phyloP scores from a whole-genome alignment of 2,329 filamentous ascomycete species.

The Venturia aucupariae region DNA sequence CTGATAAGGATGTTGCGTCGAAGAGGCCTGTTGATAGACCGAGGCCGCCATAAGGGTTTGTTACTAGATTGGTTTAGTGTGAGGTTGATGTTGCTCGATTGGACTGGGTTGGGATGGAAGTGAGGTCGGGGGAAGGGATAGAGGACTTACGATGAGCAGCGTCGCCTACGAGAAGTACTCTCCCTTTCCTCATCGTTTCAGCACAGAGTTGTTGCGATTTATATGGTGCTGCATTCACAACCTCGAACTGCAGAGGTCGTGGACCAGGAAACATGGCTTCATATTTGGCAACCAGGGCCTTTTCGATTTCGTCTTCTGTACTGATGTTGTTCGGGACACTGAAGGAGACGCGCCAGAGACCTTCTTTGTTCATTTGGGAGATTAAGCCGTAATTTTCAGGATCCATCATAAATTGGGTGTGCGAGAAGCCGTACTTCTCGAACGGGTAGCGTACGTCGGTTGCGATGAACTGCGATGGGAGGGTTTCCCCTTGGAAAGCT shows the following conservation, averaged over 20 bases:
- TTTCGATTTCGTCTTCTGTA: not conserved
- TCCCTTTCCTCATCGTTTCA: slow-evolving; percentile 26
- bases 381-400: slow-evolving; percentile 29
- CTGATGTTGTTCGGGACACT: not conserved
- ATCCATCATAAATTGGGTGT: slow-evolving; percentile 32
- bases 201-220: slow-evolving; percentile 33
- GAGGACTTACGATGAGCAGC: slow-evolving; percentile 36
- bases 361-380: slow-evolving; percentile 25
- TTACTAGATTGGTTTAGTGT: slow-evolving; percentile 20
- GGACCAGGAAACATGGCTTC: slow-evolving; percentile 1
- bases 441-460: slow-evolving; percentile 30
- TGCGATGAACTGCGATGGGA: slow-evolving; percentile 44
- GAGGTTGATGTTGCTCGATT: too few species aligned
- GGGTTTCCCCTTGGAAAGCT: slow-evolving; percentile 41
- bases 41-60: slow-evolving; percentile 30
- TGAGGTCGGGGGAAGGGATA: too few species aligned
- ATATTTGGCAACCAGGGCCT: not conserved
- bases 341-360: slow-evolving; percentile 31
- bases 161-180: slow-evolving; percentile 48
- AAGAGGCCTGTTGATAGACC: slow-evolving; percentile 28
- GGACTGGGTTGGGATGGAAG: not conserved
- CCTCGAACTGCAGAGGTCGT: slow-evolving; percentile 22
- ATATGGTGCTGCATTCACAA: slow-evolving; percentile 31
- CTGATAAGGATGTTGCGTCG: slow-evolving; percentile 25
- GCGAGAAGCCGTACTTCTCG: slow-evolving; percentile 26